phyloP scores from a whole-genome alignment of 2,329 filamentous ascomycete species.

The Pseudocercospora fijiensis region DNA sequence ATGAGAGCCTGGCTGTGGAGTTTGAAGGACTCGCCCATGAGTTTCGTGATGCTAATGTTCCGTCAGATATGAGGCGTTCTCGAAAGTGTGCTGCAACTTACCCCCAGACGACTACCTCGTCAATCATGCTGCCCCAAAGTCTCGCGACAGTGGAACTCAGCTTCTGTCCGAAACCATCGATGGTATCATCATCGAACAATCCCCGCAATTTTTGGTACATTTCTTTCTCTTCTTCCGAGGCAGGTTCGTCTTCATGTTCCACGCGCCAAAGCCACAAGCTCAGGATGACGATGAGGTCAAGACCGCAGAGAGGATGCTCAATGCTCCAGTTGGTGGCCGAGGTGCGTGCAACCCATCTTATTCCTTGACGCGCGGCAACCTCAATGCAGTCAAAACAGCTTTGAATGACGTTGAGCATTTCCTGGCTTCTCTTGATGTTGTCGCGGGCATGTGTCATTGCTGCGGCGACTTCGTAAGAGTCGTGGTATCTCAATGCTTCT shows the following conservation, averaged over 20 bases:
- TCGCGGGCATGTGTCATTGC: conserved; percentile 94
- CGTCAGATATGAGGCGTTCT: conserved; percentile 31
- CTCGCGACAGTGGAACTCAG: conserved; percentile 93
- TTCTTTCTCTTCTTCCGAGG: conserved; percentile 75
- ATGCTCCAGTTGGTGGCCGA: conserved; percentile 99
- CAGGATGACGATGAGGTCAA: conserved; percentile 97
- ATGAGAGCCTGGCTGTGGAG: conserved; percentile 91
- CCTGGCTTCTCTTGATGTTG: conserved; percentile 88
- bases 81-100: conserved; percentile 56
- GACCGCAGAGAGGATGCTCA: conserved; percentile 91
- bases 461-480: conserved; percentile 92
- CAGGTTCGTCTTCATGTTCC: conserved; percentile 95
- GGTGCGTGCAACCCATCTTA: conserved; percentile 96
- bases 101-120: conserved; percentile 99
- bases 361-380: conserved; percentile 88
- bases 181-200: conserved; percentile 86
- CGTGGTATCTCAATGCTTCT: conserved; percentile 93
- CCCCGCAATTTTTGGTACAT: conserved; percentile 93
- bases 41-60: conserved; percentile 72
- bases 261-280: conserved; percentile 98
- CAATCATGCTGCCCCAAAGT: conserved; percentile 96
- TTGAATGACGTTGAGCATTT: conserved; percentile 98
- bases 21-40: conserved; percentile 98
- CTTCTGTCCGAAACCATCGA: conserved; percentile 76
- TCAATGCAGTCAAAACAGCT: conserved; percentile 98